phyloP scores from a whole-genome alignment of 148 eudicot species.

The Talinum fruticosum region DNA sequence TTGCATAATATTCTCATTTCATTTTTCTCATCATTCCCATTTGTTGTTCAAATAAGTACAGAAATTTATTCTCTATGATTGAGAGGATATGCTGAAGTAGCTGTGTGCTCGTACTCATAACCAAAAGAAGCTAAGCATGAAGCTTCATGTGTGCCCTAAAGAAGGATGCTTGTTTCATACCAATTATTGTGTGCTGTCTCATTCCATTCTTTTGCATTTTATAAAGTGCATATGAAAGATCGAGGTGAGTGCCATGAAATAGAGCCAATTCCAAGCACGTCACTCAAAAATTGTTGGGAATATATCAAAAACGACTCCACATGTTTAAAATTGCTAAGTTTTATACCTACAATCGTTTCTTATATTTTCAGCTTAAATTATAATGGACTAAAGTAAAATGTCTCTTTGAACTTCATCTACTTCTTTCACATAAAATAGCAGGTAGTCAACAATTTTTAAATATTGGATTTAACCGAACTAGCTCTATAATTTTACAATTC shows the following conservation, averaged over 20 bases:
- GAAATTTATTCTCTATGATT: no score
- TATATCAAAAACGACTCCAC: not conserved
- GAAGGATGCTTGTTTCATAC: not conserved
- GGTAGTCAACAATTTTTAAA: no score
- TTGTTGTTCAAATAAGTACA: no score
- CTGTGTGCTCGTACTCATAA: not conserved
- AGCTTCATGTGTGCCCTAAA: not conserved
- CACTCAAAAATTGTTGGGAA: not conserved
- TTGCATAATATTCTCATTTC: not conserved
- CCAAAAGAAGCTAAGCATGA: not conserved
- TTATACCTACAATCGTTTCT: not conserved
- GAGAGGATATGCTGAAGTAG: not conserved
- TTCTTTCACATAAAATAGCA: no score
- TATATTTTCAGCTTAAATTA: no score
- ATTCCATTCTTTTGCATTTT: not conserved
- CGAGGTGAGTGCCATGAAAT: not conserved
- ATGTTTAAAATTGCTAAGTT: no score
- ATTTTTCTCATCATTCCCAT: not conserved
- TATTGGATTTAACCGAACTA: no score
- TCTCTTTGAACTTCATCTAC: no score
- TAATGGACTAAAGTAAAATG: no score
- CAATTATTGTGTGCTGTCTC: conserved; percentile 1
- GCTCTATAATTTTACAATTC: no score
- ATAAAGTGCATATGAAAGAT: not conserved
- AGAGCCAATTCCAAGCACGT: not conserved